phyloP scores from a whole-genome alignment of 805 yeast species.

The Yarrowia sp. region DNA sequence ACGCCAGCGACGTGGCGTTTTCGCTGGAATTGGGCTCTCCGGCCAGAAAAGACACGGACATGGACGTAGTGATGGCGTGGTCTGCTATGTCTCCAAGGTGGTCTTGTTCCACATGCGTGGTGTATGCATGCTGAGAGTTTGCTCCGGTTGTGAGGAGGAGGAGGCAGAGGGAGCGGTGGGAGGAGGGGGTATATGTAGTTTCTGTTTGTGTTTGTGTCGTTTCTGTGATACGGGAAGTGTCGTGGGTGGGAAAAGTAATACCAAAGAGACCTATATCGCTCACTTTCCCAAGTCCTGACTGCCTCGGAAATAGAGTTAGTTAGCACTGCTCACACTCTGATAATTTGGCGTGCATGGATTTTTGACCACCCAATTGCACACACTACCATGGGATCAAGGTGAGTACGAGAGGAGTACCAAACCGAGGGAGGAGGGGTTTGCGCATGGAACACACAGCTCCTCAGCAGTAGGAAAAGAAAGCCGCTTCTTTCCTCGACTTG shows the following conservation, averaged over 20 bases:
- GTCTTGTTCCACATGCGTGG: neutral
- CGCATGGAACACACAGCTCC: too few species aligned
- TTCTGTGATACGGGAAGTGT: neutral
- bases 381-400: conserved; percentile 15
- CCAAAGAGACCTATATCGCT: too few species aligned
- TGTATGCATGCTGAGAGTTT: neutral
- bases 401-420: neutral
- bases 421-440: neutral
- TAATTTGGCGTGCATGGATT: conserved; percentile 7
- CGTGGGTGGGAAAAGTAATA: neutral
- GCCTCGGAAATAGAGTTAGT: neutral
- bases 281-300: too few species aligned
- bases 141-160: neutral
- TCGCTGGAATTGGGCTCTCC: conserved; percentile 67
- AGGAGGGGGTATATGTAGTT: too few species aligned
- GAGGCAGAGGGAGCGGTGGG: neutral
- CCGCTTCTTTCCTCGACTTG: too few species aligned
- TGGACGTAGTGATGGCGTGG: conserved; percentile 16
- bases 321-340: neutral
- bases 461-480: too few species aligned
- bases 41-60: conserved; percentile 54
- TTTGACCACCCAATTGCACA: neutral
- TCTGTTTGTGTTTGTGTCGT: neutral
- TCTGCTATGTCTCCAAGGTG: neutral
- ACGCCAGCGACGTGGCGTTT: conserved; percentile 21